Conservation (phyloP, 805 yeast species). For the Schwanniomyces sp. region DNA sequence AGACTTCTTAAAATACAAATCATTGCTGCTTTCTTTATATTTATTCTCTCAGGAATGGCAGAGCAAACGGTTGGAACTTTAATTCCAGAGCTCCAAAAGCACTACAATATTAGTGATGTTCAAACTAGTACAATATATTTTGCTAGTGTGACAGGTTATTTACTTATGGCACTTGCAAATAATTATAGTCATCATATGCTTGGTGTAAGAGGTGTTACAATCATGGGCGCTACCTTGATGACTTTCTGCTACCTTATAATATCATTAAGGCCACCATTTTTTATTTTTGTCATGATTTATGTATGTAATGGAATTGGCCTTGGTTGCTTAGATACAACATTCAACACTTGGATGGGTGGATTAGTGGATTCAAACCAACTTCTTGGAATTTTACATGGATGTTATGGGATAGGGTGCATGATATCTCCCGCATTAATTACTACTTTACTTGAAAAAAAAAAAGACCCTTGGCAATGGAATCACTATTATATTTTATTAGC, state of each 20-base stretch:
- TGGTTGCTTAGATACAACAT: conserved; percentile 56
- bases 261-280: conserved; percentile 42
- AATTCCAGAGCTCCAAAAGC: conserved; percentile 49
- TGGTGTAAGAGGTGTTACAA: conserved; percentile 50
- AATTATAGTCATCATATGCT: conserved; percentile 38
- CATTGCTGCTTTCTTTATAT: conserved; percentile 33
- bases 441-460: conserved; percentile 33
- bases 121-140: conserved; percentile 51
- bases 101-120: conserved; percentile 50
- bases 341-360: conserved; percentile 54
- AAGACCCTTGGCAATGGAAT: conserved; percentile 47
- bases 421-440: conserved; percentile 49
- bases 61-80: conserved; percentile 65
- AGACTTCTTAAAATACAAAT: conserved; percentile 44
- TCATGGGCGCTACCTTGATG: conserved; percentile 34
- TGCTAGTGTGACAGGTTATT: conserved; percentile 55
- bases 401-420: conserved; percentile 55
- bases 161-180: conserved; percentile 50
- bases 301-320: conserved; percentile 52
- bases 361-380: conserved; percentile 49
- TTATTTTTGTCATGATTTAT: conserved; percentile 38
- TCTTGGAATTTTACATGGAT: conserved; percentile 52
- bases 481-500: conserved; percentile 42
- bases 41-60: conserved; percentile 52
- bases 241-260: conserved; percentile 37